Percentiles rank a stretch among this genome's conserved stretches.
These are phyloP conservation scores for Atkinsonella texensis DNA, from an alignment of 2,329 filamentous ascomycete species.

Conservation along the genomic window DNA sequence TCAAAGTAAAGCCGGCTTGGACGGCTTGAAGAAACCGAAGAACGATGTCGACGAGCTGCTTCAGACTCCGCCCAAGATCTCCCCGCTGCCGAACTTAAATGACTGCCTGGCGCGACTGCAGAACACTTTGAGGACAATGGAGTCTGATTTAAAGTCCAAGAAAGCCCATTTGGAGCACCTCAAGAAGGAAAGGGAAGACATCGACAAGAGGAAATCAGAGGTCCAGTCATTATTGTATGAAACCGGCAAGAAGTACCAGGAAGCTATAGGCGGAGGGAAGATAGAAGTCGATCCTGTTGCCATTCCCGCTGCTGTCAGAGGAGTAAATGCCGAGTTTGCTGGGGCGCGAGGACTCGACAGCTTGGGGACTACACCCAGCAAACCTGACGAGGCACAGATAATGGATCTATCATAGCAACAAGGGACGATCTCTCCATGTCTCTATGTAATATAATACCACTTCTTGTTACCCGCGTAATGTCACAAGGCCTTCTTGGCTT, in stretches of 20 bases:
- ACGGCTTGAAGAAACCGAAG: slow-evolving; percentile 45
- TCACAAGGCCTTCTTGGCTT: slow-evolving; percentile 19
- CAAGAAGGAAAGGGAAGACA: slow-evolving; percentile 53
- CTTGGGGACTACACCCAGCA: slow-evolving; percentile 19
- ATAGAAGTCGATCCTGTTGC: neutral
- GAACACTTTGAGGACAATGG: slow-evolving; percentile 48
- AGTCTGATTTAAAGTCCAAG: slow-evolving; percentile 48
- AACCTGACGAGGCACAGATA: slow-evolving; percentile 11
- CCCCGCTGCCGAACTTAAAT: slow-evolving; percentile 62
- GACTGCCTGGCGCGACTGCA: slow-evolving; percentile 55
- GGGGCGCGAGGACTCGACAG: slow-evolving; percentile 25
- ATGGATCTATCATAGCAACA: slow-evolving; percentile 9
- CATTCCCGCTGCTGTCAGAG: slow-evolving; percentile 1
- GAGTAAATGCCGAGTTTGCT: slow-evolving; percentile 11
- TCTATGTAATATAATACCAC: neutral
- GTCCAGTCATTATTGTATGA: slow-evolving; percentile 73
- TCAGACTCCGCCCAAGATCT: slow-evolving; percentile 60
- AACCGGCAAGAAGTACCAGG: slow-evolving; percentile 54
- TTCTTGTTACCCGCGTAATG: neutral
- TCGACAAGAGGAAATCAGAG: slow-evolving; percentile 59
- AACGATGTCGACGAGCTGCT: slow-evolving; percentile 26
- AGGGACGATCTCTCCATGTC: neutral
- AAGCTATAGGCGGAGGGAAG: slow-evolving; percentile 25
- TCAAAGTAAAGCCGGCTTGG: slow-evolving; percentile 79
- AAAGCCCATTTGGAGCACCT: slow-evolving; percentile 53